A percentile compares a stretch with the other conserved stretches of the same genome.
These are phyloP conservation scores for Lactarius sanguifluus DNA, from an alignment of 768 basidiomycete genomes.

Conservation along the genomic window DNA sequence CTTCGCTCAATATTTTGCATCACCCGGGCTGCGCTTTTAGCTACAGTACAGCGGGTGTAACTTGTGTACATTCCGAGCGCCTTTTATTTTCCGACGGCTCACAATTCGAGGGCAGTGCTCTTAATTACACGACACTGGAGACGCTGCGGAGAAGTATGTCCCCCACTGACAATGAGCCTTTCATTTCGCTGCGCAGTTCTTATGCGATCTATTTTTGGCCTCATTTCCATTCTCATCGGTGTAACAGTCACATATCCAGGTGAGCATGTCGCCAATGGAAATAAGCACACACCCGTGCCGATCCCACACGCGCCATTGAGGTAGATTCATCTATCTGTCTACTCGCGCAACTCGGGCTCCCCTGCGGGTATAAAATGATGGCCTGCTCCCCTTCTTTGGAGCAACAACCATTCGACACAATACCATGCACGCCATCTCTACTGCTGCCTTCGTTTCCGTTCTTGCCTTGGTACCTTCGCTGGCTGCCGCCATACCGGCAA, in stretches of 20 bases:
- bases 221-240: too few relatives aligned
- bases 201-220: too few relatives aligned
- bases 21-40: too few relatives aligned
- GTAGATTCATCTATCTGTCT: too few relatives aligned
- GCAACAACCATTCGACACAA: neutral
- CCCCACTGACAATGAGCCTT: neutral
- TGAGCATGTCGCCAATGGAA: too few relatives aligned
- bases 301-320: too few relatives aligned
- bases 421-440: conserved; percentile 7
- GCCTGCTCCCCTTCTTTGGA: neutral
- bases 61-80: too few relatives aligned
- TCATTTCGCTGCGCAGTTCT: neutral
- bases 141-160: neutral
- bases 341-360: too few relatives aligned
- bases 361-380: neutral
- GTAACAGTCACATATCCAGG: too few relatives aligned
- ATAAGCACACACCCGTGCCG: too few relatives aligned
- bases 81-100: neutral
- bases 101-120: neutral
- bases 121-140: neutral
- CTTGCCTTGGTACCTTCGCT: conserved; percentile 6
- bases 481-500: neutral
- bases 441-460: conserved; percentile 5
- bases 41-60: too few relatives aligned
- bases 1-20: neutral